Conservation (phyloP, 306 rosid species). For the Gillenia trifoliata region DNA sequence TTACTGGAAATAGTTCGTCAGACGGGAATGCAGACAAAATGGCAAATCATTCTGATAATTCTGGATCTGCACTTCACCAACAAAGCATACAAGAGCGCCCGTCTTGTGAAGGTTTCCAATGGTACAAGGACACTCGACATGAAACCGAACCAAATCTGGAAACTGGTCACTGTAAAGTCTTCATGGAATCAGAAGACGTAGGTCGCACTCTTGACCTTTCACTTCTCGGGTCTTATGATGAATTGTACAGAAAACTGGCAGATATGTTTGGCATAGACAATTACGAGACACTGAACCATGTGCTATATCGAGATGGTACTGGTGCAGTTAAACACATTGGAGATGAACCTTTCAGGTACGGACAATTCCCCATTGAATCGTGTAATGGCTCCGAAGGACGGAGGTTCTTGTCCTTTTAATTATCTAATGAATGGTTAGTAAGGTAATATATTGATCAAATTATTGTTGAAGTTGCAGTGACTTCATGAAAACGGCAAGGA, state of each 20-base stretch:
- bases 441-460: constrained; percentile 22
- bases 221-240: constrained; percentile 54
- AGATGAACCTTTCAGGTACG: constrained; percentile 71
- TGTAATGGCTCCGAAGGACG: neutral
- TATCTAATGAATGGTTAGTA: neutral
- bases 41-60: constrained; percentile 41
- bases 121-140: constrained; percentile 43
- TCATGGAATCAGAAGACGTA: constrained; percentile 66
- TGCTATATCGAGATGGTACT: constrained; percentile 49
- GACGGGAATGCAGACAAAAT: constrained; percentile 61
- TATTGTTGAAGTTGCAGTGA: constrained; percentile 47
- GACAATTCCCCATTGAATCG: neutral
- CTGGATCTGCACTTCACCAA: constrained; percentile 53
- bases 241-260: constrained; percentile 51
- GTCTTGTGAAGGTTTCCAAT: constrained; percentile 46
- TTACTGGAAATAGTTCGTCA: constrained; percentile 54
- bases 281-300: constrained; percentile 53
- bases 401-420: neutral
- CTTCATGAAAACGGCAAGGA: constrained; percentile 65
- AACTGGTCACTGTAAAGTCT: constrained; percentile 67
- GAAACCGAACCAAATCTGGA: constrained; percentile 52
- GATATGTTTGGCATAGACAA: constrained; percentile 74
- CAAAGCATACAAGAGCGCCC: constrained; percentile 41
- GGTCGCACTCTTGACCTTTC: constrained; percentile 77
- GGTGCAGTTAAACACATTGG: constrained; percentile 72